Percentiles rank a stretch among this genome's conserved stretches.
phyloP scores from a whole-genome alignment of 345 rosid species.

The Populus deltoides region DNA sequence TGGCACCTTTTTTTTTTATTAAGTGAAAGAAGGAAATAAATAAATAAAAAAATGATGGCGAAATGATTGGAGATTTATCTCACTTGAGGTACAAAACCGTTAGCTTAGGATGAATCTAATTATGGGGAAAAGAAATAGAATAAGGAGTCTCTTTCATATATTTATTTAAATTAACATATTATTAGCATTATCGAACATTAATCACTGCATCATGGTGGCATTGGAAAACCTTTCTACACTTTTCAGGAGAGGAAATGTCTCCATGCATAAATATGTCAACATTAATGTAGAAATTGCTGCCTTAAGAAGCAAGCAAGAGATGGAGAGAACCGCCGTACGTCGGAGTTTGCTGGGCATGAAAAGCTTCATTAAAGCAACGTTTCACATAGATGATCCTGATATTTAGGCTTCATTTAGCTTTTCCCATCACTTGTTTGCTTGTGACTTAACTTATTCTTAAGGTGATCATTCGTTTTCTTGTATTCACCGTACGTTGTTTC shows the following conservation, averaged over 20 bases:
- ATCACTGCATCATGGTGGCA: not conserved
- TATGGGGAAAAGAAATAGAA: not conserved
- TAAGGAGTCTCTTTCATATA: not conserved
- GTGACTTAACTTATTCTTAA: constrained; percentile 38
- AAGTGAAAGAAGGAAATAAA: too few species aligned
- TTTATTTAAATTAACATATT: too few species aligned
- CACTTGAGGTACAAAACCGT: not conserved
- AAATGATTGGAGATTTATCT: too few species aligned
- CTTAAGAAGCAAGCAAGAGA: not conserved
- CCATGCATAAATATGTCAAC: not conserved
- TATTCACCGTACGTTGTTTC: constrained; percentile 21
- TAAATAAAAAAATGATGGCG: too few species aligned
- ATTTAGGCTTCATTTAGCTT: constrained; percentile 5
- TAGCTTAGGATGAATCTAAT: not conserved
- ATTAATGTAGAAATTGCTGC: not conserved
- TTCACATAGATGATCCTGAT: constrained; percentile 5
- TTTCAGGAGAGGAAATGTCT: too few species aligned
- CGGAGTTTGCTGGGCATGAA: constrained; percentile 1
- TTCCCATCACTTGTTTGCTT: constrained; percentile 23
- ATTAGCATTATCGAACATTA: too few species aligned
- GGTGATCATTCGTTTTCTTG: constrained; percentile 31
- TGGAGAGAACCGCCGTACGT: not conserved
- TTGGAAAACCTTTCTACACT: too few species aligned
- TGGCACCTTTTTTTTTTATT: too few species aligned
- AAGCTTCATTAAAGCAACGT: not conserved